phyloP scores from a whole-genome alignment of 1,284 basidiomycete genomes.

The Ustilago tritici region DNA sequence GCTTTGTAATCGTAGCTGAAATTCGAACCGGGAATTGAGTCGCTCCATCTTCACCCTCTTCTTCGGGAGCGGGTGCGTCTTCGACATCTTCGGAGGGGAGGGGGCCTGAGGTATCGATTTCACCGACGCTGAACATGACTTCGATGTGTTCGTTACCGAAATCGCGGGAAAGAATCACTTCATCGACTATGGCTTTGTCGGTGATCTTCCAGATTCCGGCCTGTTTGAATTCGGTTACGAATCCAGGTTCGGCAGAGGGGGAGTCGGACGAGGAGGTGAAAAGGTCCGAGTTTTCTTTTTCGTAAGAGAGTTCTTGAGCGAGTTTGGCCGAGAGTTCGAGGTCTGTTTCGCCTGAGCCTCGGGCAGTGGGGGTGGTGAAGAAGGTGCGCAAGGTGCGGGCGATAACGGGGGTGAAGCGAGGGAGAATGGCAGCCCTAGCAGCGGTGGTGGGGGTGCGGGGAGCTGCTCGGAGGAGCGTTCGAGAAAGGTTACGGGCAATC shows the following conservation, averaged over 20 bases:
- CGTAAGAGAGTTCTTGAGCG: constrained; percentile 85
- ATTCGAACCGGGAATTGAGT: constrained; percentile 77
- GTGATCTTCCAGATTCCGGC: constrained; percentile 83
- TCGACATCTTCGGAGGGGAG: constrained; percentile 69
- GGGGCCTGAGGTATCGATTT: constrained; percentile 59
- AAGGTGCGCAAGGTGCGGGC: constrained; percentile 15
- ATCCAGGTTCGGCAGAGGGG: constrained; percentile 76
- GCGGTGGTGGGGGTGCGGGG: constrained; percentile 12
- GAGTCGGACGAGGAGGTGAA: constrained; percentile 34
- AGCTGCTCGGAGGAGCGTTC: constrained; percentile 21
- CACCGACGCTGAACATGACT: constrained; percentile 64
- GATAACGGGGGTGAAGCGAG: background rate
- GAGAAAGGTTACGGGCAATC: constrained; percentile 30
- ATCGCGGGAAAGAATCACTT: constrained; percentile 82
- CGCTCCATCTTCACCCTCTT: constrained; percentile 52
- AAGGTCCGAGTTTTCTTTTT: constrained; percentile 74
- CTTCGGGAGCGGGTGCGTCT: constrained; percentile 63
- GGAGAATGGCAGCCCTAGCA: background rate
- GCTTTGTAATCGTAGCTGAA: constrained; percentile 87
- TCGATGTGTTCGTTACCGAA: constrained; percentile 85
- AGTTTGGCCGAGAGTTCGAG: constrained; percentile 80
- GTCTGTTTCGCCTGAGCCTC: constrained; percentile 75
- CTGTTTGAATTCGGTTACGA: constrained; percentile 80
- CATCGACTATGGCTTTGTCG: constrained; percentile 82
- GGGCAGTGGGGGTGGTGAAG: constrained; percentile 7